Evolutionary conservation across 2,329 filamentous ascomycete genomes (phyloP).

Genomic region (Claviceps monticola): DNA sequence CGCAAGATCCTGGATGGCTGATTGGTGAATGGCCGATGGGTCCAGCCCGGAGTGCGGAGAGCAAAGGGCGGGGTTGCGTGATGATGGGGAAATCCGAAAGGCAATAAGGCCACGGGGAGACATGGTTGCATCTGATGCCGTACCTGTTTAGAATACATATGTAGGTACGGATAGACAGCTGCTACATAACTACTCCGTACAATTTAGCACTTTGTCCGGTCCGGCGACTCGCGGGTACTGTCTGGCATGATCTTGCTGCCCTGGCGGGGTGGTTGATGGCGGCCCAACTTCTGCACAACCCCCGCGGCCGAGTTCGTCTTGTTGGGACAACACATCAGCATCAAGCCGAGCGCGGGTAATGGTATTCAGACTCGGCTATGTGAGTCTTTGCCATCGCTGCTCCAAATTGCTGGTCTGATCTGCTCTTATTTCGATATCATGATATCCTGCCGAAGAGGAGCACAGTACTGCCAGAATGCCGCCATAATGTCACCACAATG

Average conservation of each 20-base stretch:
- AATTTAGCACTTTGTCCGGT: not conserved
- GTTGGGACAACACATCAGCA: not conserved
- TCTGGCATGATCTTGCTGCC: not conserved
- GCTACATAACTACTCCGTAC: too few species aligned
- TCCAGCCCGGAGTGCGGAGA: too few species aligned
- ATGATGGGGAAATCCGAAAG: too few species aligned
- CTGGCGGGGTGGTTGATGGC: not conserved
- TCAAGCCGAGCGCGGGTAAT: not conserved
- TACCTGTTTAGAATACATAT: too few species aligned
- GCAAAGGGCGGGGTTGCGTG: not conserved
- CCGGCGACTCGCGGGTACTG: not conserved
- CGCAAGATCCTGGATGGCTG: not conserved
- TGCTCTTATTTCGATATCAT: not conserved
- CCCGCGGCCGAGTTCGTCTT: too few species aligned
- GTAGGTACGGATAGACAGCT: too few species aligned
- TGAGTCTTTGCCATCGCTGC: not conserved
- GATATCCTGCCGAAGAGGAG: not conserved
- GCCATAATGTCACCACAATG: not conserved
- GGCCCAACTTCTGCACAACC: not conserved
- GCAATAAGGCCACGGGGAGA: too few species aligned
- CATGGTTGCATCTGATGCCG: not conserved
- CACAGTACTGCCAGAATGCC: not conserved
- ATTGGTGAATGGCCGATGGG: not conserved
- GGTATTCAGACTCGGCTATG: not conserved
- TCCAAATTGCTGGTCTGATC: not conserved